A percentile compares a stretch with the other conserved stretches of the same genome.
phyloP scores from a whole-genome alignment of 1,139 yeast species.

The Sugiyamaella pinicola region DNA sequence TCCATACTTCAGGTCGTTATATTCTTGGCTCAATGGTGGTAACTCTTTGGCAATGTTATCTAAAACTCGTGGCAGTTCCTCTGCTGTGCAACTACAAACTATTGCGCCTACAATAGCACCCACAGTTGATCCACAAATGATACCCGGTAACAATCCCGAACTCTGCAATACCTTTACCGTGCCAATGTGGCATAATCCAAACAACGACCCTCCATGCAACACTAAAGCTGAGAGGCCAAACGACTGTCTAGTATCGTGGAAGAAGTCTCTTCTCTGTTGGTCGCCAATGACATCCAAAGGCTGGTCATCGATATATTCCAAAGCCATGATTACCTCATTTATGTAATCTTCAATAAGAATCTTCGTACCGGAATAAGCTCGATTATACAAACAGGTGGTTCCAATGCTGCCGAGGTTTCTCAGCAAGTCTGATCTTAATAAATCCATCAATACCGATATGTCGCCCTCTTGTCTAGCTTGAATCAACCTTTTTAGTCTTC shows the following conservation, averaged over 20 bases:
- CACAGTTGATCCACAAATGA: conserved; percentile 90
- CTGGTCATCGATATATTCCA: conserved; percentile 51
- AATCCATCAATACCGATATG: conserved; percentile 60
- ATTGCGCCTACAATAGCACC: conserved; percentile 92
- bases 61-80: conserved; percentile 49
- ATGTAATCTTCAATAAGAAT: conserved; percentile 83
- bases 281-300: conserved; percentile 26
- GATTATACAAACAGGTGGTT: conserved; percentile 73
- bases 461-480: conserved; percentile 66
- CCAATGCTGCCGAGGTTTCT: conserved; percentile 92
- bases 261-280: conserved; percentile 75
- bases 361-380: conserved; percentile 87
- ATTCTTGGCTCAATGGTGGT: conserved; percentile 43
- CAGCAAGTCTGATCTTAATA: conserved; percentile 78
- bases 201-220: conserved; percentile 90
- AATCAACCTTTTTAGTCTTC: conserved; percentile 63
- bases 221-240: conserved; percentile 89
- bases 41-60: conserved; percentile 48
- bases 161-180: conserved; percentile 79
- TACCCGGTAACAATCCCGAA: conserved; percentile 75
- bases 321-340: conserved; percentile 69
- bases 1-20: conserved; percentile 34
- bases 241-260: conserved; percentile 87
- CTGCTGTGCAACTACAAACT: conserved; percentile 67
- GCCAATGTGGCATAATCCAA: conserved; percentile 92